Conservation (phyloP, 495 filamentous ascomycete genomes). For the Hyphodiscus hymeniophilus region DNA sequence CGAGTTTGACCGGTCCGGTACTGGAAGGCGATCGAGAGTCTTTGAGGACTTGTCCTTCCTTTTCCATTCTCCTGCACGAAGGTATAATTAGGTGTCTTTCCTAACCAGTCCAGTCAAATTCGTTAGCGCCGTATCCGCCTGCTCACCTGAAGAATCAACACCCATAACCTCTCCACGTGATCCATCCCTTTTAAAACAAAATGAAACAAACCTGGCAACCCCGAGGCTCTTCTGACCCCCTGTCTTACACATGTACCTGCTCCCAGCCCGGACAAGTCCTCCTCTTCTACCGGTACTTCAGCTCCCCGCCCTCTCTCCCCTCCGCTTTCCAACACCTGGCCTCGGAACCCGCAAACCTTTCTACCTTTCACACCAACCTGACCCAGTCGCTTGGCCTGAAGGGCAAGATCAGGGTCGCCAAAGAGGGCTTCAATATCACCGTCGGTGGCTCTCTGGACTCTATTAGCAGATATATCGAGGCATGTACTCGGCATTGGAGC, state of each 20-base stretch:
- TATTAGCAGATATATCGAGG: constrained; percentile 17
- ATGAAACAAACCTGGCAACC: constrained; percentile 13
- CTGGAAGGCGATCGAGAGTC: too few relatives aligned
- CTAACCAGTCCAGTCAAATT: too few relatives aligned
- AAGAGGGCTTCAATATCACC: constrained; percentile 24
- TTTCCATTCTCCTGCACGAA: too few relatives aligned
- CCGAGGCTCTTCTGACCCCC: constrained; percentile 16
- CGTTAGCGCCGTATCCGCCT: too few relatives aligned
- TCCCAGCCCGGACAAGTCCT: constrained; percentile 12
- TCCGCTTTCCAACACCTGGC: neutral
- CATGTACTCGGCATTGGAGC: constrained; percentile 17
- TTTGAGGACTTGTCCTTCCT: too few relatives aligned
- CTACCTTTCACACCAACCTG: constrained; percentile 10
- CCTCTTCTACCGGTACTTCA: constrained; percentile 23
- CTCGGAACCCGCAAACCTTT: neutral
- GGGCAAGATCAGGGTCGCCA: constrained; percentile 19
- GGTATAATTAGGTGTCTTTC: too few relatives aligned
- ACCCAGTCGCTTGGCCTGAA: constrained; percentile 7
- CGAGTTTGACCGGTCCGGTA: too few relatives aligned
- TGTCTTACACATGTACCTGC: constrained; percentile 22
- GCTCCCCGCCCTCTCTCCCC: constrained; percentile 2
- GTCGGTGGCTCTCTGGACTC: constrained; percentile 14
- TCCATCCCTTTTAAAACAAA: too few relatives aligned
- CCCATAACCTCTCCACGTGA: too few relatives aligned
- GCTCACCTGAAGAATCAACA: too few relatives aligned